Evolutionary conservation across 805 yeast species (phyloP), one percentile per base, ranked within the genome.

Genomic region (Yarrowia sp.): DNA sequence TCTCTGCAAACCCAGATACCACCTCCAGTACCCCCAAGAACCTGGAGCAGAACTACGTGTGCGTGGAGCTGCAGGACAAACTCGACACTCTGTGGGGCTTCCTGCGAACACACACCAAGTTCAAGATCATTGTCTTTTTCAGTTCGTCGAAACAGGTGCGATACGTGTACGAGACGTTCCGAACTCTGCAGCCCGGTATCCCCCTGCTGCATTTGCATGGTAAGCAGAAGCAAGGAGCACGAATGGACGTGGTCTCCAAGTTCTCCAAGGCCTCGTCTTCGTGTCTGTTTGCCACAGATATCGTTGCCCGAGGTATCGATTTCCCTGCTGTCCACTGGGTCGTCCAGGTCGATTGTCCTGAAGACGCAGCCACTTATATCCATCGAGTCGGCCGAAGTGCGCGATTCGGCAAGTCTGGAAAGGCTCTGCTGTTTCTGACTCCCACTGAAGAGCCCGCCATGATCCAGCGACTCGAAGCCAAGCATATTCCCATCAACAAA

Each of bases 251-350:
- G 9, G 86, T 94, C 0, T 82, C 83, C 67, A 90, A 90, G 76
- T 92, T 91, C 76, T 84, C 92, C 10, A 85, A 87, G 68, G 87
- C 96, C 2, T 90, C 89, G 71, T 85, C 89, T 66, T 90, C 91
- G 15, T 91, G 97, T 79, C 79, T 92, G 58, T 87, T 92, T 74
- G 95, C 97, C 0, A 92, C 97, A 0, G 97, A 92, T 78, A 88
- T 92, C 53, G 97, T 91, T 13, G 97, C 97, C 0, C 82, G 97
- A 76, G 97, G 97, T 17, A 84, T 92, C 47, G 97, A 92, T 76
- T 91, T 92, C 77, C 97, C 97, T 0, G 90, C 93, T 7, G 90
- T 92, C 61, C 96, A 92, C 74, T 92, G 97, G 97, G 97, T 92
- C n/a, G 81, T 92, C 9, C 97, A 92, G 76, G 83, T 91, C 0